phyloP scores from a whole-genome alignment of 306 rosid species.

The Fragaria vesca region DNA sequence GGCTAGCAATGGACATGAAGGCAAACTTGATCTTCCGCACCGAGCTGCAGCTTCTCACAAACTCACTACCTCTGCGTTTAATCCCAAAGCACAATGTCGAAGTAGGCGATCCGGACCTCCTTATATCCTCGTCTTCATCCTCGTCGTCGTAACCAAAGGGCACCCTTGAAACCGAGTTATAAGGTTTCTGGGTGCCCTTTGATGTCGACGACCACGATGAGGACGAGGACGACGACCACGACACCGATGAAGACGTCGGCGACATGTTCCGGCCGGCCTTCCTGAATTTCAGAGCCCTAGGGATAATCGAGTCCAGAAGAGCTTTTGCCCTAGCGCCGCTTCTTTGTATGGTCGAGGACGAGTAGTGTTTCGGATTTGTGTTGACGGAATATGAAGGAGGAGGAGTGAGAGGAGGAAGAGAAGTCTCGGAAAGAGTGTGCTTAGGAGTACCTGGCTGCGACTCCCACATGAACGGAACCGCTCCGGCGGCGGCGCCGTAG shows the following conservation, averaged over 20 bases:
- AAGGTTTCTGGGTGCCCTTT: background rate
- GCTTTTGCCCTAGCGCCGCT: constrained; percentile 15
- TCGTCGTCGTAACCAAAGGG: background rate
- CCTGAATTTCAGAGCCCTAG: background rate
- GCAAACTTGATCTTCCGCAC: constrained; percentile 19
- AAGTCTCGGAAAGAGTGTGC: constrained; percentile 28
- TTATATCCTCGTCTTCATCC: background rate
- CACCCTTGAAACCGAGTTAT: background rate
- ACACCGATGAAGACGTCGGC: constrained; percentile 15
- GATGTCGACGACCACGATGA: constrained; percentile 13
- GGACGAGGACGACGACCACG: constrained; percentile 15
- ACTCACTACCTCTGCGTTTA: constrained; percentile 1
- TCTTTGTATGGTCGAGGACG: background rate
- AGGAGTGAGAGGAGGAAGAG: constrained; percentile 53
- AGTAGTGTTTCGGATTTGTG: background rate
- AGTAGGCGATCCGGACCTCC: constrained; percentile 18
- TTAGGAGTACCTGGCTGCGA: constrained; percentile 64
- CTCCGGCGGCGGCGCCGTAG: constrained; percentile 49
- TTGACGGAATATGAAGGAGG: constrained; percentile 44
- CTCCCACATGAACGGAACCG: constrained; percentile 59
- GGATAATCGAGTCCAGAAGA: constrained; percentile 17
- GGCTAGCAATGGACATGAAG: constrained; percentile 13
- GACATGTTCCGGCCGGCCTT: background rate
- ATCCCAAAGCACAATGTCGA: constrained; percentile 31
- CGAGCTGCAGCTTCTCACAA: constrained; percentile 13